Base-by-base conservation (phyloP, 129 eudicot species). In the Cynara cardunculus region DNA sequence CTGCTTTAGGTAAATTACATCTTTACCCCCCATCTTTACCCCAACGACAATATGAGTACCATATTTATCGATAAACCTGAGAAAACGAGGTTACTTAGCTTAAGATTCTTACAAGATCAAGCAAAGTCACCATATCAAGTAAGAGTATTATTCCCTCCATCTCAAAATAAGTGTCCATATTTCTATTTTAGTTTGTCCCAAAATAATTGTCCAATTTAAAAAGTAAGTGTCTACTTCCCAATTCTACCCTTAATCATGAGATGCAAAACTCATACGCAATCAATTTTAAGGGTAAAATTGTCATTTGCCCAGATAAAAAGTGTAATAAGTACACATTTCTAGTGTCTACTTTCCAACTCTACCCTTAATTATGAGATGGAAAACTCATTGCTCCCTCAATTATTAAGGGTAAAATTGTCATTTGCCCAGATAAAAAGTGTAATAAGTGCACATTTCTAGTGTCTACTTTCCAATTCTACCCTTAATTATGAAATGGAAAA, bases 11-110 rank as follows among this genome's bases (percentile, higher is more conserved):
- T 90, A 91, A 64, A 95, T 86, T 67, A 89, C 99, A 89, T 92
- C 99, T 86, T 95, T 95, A 71, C 99, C 99, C 74, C 99, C 99
- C 96, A 95, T 95, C 89, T 93, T 96, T 28, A 93, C 99, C 75
- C 99, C 98, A 66, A 91, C 98, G 69, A 96, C 89, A 59, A 95
- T 81, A 81, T 95, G 99, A 34, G 99, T 95, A 68, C 99, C 99
- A 61, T 90, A 95, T 75, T 92, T 92, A 8, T 95, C 97, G 37
- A 95, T 95, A 79, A 95, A 95, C 89, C 99, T 95, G 95, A 25
- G 22, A 73, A 75, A 79, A 81, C 30, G 49, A 74, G 25, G 62
- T 25, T 56, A 78, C 82, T n/a, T 49, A 35, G 13, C 73, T 32
- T 77, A 34, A 3, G 12, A 67, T 39, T 73, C 27, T 64, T 21